Conservation (phyloP, 176 grass and related monocot species). For the Oryza meridionalis region DNA sequence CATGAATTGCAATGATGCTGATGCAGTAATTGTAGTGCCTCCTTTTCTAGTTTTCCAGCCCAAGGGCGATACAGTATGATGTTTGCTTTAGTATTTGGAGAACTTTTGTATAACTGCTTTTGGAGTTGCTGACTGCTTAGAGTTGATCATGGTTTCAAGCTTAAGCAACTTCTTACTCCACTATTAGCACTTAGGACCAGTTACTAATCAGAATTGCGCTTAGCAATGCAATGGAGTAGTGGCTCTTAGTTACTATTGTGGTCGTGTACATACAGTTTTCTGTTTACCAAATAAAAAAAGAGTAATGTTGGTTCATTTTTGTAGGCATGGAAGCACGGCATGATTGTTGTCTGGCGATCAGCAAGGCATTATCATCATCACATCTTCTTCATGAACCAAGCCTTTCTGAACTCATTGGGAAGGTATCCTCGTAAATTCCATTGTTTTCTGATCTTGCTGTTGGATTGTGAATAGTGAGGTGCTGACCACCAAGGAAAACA, state of each 20-base stretch:
- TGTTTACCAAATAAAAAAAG: neutral
- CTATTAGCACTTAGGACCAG: neutral
- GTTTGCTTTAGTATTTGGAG: slow-evolving; percentile 27
- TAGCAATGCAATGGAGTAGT: neutral
- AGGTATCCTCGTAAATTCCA: slow-evolving; percentile 47
- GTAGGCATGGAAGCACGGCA: slow-evolving; percentile 87
- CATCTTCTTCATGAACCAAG: slow-evolving; percentile 65
- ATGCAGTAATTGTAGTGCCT: neutral
- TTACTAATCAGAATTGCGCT: neutral
- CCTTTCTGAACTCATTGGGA: slow-evolving; percentile 58
- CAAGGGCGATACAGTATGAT: slow-evolving; percentile 1
- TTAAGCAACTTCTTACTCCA: neutral
- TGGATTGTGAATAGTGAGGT: neutral
- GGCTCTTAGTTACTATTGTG: neutral
- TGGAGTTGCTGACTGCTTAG: neutral
- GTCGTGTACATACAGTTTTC: neutral
- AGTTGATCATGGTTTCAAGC: neutral
- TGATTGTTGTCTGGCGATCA: slow-evolving; percentile 67
- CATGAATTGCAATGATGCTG: neutral
- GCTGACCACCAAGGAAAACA: slow-evolving; percentile 9
- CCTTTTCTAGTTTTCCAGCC: slow-evolving; percentile 7
- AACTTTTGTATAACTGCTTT: neutral
- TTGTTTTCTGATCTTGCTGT: neutral
- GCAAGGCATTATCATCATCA: slow-evolving; percentile 65
- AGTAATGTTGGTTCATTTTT: slow-evolving; percentile 26